Evolutionary conservation across 805 yeast genomes (phyloP).

Genomic region (Candida qinlingensis): DNA sequence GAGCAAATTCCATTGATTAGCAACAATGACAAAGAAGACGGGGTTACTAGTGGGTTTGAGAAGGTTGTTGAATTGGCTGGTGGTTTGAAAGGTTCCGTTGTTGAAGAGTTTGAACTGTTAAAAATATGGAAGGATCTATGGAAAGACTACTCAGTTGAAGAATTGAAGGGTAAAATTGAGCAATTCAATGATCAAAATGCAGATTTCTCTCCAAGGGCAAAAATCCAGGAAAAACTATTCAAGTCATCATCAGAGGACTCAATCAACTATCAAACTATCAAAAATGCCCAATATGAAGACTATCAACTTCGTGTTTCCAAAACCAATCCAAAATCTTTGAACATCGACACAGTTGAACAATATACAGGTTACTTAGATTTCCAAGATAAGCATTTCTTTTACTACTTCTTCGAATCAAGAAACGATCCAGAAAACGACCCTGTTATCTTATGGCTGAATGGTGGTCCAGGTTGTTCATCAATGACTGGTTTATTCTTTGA

Average conservation of each 20-base stretch:
- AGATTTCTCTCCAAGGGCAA: conserved; percentile 15
- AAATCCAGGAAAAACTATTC: conserved; percentile 8
- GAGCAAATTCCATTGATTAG: background rate
- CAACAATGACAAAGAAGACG: background rate
- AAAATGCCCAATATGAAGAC: conserved; percentile 8
- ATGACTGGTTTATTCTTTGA: conserved; percentile 87
- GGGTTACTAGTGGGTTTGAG: too few relatives aligned
- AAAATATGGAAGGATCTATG: conserved; percentile 26
- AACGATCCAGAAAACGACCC: conserved; percentile 86
- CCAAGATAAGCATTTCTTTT: conserved; percentile 74
- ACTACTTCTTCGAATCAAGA: conserved; percentile 87
- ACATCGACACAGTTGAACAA: conserved; percentile 76
- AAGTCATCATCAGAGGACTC: background rate
- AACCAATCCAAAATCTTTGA: conserved; percentile 43
- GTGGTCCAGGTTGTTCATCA: conserved; percentile 96
- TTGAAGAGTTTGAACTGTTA: conserved; percentile 10
- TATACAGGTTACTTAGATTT: conserved; percentile 81
- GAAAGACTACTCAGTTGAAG: conserved; percentile 27
- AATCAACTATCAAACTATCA: background rate
- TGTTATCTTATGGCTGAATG: conserved; percentile 81
- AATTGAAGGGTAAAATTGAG: conserved; percentile 10
- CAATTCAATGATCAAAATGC: conserved; percentile 4
- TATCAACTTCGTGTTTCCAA: conserved; percentile 16
- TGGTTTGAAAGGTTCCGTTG: conserved; percentile 3
- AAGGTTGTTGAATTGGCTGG: background rate